Conservation (phyloP, 2,329 filamentous ascomycete species). For the Xylaria sp. region DNA sequence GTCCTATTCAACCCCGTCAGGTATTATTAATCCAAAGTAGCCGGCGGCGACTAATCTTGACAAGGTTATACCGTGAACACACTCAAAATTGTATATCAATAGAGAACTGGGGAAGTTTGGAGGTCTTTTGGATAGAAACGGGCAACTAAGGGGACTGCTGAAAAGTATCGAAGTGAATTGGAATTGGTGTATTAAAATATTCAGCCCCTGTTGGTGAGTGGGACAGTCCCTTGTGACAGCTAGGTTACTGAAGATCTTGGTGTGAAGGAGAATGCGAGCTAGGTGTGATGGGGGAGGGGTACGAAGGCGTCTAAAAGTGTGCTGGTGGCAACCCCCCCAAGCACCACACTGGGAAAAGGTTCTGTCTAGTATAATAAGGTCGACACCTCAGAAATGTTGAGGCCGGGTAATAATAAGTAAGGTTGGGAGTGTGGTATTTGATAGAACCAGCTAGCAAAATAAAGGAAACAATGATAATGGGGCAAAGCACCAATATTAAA, state of each 20-base stretch:
- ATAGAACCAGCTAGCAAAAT: background rate
- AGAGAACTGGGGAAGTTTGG: background rate
- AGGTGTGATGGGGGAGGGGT: conserved; percentile 20
- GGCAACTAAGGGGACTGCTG: background rate
- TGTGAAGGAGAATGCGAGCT: conserved; percentile 6
- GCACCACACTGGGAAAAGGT: conserved; percentile 22
- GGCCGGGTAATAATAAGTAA: background rate
- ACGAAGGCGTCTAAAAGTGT: conserved; percentile 27
- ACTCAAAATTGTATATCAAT: background rate
- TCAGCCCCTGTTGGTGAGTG: conserved; percentile 1
- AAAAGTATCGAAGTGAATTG: conserved; percentile 11
- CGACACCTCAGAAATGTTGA: background rate
- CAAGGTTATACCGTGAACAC: background rate
- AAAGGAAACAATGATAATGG: conserved; percentile 21
- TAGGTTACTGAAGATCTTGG: conserved; percentile 12
- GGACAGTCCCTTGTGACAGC: conserved; percentile 7
- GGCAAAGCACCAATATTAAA: conserved; percentile 20
- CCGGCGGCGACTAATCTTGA: background rate
- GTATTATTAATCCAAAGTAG: background rate
- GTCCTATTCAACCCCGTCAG: background rate
- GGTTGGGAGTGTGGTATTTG: background rate
- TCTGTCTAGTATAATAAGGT: conserved; percentile 8
- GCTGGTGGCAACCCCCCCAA: conserved; percentile 31
- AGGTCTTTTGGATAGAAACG: conserved; percentile 15
- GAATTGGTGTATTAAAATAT: background rate